phyloP scores from a whole-genome alignment of 2,329 filamentous ascomycete species.

The Aureobasidium sp. region DNA sequence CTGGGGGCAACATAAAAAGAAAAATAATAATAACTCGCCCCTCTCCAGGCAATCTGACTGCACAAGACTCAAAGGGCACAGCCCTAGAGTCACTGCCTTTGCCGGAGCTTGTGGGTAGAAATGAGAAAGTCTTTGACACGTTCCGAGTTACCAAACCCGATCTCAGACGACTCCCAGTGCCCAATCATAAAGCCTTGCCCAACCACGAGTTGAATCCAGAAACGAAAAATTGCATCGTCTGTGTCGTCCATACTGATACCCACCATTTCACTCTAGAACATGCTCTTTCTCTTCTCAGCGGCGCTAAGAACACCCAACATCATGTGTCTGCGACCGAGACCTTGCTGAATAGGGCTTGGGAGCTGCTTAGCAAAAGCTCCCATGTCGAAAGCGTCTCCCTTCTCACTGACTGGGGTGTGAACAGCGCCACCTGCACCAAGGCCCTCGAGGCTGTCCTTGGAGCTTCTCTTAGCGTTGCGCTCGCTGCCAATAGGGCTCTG shows the following conservation, averaged over 20 bases:
- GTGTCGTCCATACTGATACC: neutral
- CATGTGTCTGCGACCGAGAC: conserved; percentile 58
- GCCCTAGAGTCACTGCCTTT: conserved; percentile 5
- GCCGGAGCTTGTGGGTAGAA: conserved; percentile 6
- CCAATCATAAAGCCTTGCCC: conserved; percentile 10
- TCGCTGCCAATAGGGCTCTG: conserved; percentile 34
- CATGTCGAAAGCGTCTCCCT: conserved; percentile 23
- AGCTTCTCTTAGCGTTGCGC: conserved; percentile 32
- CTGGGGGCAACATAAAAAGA: neutral
- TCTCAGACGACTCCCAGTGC: neutral
- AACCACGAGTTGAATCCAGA: conserved; percentile 7
- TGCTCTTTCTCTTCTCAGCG: conserved; percentile 81
- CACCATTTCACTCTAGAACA: conserved; percentile 40
- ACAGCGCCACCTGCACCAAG: conserved; percentile 41
- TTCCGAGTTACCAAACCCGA: neutral
- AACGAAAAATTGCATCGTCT: neutral
- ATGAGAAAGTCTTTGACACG: conserved; percentile 3
- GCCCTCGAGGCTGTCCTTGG: conserved; percentile 28
- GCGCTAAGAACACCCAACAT: conserved; percentile 80
- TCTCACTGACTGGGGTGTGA: conserved; percentile 50
- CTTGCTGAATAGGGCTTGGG: conserved; percentile 24
- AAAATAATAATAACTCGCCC: conserved; percentile 1
- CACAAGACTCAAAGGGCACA: conserved; percentile 7
- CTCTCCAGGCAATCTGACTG: conserved; percentile 8
- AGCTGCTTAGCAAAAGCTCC: conserved; percentile 26